A percentile compares a stretch with the other conserved stretches of the same genome.
Conservation (phyloP, 1,284 basidiomycete genomes). For the Leucoagaricus sp. region DNA sequence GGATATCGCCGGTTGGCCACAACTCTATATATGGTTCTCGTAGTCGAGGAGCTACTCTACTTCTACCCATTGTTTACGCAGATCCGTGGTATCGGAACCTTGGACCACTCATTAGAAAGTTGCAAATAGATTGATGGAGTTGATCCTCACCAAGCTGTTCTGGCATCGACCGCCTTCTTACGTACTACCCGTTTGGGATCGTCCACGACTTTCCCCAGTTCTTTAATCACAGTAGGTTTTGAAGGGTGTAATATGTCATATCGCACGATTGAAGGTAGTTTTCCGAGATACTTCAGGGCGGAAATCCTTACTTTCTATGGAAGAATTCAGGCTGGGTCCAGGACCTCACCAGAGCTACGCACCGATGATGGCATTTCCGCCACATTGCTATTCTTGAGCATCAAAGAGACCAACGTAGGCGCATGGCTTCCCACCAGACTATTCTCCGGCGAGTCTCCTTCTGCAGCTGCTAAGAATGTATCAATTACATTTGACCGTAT, state of each 20-base stretch:
- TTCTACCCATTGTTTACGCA: not conserved
- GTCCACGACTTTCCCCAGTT: constrained; percentile 76
- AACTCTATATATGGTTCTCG: constrained; percentile 5
- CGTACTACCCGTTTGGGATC: constrained; percentile 83
- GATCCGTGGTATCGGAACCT: constrained; percentile 15
- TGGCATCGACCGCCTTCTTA: constrained; percentile 83
- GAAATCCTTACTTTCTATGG: constrained; percentile 71
- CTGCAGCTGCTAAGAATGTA: constrained; percentile 73
- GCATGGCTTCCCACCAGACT: constrained; percentile 67
- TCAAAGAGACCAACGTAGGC: constrained; percentile 65
- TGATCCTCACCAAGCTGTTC: constrained; percentile 10
- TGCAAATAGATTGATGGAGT: not conserved
- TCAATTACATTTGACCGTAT: constrained; percentile 83
- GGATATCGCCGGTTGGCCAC: constrained; percentile 14
- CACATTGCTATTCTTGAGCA: constrained; percentile 63
- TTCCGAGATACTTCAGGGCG: constrained; percentile 74
- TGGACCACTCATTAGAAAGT: not conserved
- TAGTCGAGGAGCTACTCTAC: constrained; percentile 9
- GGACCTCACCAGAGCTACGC: constrained; percentile 11
- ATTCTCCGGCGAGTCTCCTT: constrained; percentile 53
- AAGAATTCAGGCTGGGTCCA: not conserved
- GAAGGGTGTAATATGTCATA: constrained; percentile 80
- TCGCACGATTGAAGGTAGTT: constrained; percentile 73
- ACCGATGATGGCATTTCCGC: constrained; percentile 57
- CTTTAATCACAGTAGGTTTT: constrained; percentile 72